Evolutionary conservation across 768 basidiomycete genomes (phyloP), one percentile per base, ranked within the genome.

Genomic region (Ramaria rubella): DNA sequence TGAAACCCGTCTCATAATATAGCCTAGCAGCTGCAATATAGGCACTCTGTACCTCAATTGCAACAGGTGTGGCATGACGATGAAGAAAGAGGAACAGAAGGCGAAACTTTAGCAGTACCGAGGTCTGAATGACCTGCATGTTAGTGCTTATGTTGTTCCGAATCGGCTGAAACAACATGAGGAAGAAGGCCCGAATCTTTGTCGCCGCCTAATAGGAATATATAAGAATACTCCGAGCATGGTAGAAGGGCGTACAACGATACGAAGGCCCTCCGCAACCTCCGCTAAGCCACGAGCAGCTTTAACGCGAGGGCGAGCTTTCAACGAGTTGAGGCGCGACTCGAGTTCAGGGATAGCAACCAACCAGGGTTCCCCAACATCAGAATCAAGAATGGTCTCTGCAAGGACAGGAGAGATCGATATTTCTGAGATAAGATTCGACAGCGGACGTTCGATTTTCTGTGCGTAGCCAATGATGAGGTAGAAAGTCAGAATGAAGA

Each of bases 1-100:
- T 76, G 68, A 97, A 94, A 0, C 87, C 91, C 21, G 96, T 98
- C 72, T 99, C 96, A 58, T 93, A 97, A 68, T 96, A 99, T 21
- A 90, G 80, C 38, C 94, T 83, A 14, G 90, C 87, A 26, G 88
- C 82, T 31, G 80, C 80, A 27, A 87, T 73, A 68, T 99, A 99
- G 2, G 90, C 85, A 51, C 91, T 77, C 67, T 93, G 92, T 23
- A 99, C 73, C 68, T 98, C 94, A 45, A 79, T 78, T 3, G 96
- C 94, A 29, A 94, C 87, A 31, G 77, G 77, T 8, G 85, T 78
- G 5, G 88, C 88, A 59, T 93, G 88, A 2, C 90, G 83, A 60
- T 86, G 83, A 34, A 99, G 75, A 67, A 98, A 99, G 1, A 79
- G 78, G 63, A 84, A 97, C 57, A 98, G 75, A 7, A 87, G 74